Evolutionary conservation across 2,329 filamentous ascomycete species (phyloP).

Genomic region (Sclerotinia borealis): DNA sequence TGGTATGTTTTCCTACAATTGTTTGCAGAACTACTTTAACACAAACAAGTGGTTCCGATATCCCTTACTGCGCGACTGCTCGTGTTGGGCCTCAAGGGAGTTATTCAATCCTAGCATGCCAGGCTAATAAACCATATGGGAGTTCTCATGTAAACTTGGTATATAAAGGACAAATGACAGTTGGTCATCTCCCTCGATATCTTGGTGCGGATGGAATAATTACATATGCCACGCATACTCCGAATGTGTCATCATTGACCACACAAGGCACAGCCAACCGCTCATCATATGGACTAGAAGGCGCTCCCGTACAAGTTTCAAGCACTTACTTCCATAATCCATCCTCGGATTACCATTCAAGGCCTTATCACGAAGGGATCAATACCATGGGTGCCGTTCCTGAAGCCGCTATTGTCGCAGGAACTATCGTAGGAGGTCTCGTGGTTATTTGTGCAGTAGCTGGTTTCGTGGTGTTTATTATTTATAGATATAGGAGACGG

Average conservation of each 20-base stretch:
- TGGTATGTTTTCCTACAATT: slow-evolving; percentile 8
- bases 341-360: background rate
- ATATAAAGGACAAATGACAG: slow-evolving; percentile 12
- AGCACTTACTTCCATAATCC: background rate
- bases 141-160: background rate
- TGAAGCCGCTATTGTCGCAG: background rate
- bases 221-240: slow-evolving; percentile 15
- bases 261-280: background rate
- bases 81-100: slow-evolving; percentile 9
- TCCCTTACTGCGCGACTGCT: slow-evolving; percentile 16
- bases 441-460: background rate
- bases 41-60: slow-evolving; percentile 6
- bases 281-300: background rate
- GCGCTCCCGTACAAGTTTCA: background rate
- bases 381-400: background rate
- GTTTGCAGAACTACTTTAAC: background rate
- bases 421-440: background rate
- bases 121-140: slow-evolving; percentile 7
- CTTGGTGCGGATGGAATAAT: slow-evolving; percentile 13
- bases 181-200: slow-evolving; percentile 13
- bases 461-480: background rate
- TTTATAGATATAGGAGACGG: background rate
- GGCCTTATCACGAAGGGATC: background rate
- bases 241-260: background rate
- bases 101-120: slow-evolving; percentile 16